Conservation (phyloP, 1,284 basidiomycete species). For the Lignosus rhinocerotis region DNA sequence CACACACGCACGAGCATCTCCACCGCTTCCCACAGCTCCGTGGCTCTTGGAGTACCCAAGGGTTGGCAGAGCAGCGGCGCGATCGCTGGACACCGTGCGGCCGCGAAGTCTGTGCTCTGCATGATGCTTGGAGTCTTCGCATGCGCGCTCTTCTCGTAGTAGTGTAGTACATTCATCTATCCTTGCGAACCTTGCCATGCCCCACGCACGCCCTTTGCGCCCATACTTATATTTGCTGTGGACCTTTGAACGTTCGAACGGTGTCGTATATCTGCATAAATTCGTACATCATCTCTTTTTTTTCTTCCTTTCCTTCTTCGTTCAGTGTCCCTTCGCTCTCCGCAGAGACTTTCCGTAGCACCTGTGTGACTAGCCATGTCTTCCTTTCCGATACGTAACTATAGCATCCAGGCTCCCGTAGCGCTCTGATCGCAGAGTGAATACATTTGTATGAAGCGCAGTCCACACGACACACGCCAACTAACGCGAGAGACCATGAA, state of each 20-base stretch:
- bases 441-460: no score
- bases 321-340: not conserved
- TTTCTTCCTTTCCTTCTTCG: not conserved
- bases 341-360: not conserved
- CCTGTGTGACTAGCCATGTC: conserved; percentile 3
- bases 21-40: conserved; percentile 29
- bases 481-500: no score
- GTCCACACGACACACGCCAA: no score
- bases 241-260: not conserved
- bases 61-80: conserved; percentile 27
- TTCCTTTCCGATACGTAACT: no score
- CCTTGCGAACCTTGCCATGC: not conserved
- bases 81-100: not conserved
- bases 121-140: not conserved
- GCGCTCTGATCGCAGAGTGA: no score
- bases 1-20: conserved; percentile 34
- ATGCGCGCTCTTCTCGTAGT: conserved; percentile 6
- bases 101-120: not conserved
- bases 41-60: conserved; percentile 39
- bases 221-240: not conserved
- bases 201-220: not conserved
- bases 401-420: no score
- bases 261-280: not conserved
- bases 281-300: not conserved
- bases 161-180: not conserved